Evolutionary conservation across 768 basidiomycete species (phyloP), one percentile per base, ranked within the genome.

Genomic region (Lactarius akahatsu): DNA sequence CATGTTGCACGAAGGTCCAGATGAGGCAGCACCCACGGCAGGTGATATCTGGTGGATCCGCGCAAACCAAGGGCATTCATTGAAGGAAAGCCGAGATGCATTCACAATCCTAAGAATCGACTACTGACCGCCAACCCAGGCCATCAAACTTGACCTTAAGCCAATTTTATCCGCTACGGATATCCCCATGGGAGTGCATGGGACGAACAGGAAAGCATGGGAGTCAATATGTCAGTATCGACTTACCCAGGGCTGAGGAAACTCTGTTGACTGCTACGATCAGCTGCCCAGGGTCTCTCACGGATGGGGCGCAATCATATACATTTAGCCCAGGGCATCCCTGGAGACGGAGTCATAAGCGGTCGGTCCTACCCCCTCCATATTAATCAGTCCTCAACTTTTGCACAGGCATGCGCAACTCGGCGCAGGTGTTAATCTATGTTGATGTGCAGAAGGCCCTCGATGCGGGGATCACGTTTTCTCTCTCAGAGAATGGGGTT

Each of bases 231-330:
- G 92, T 91, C 81, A 71, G 56, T 23, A 26, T 43, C 34, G 34
- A 5, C 2, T 41, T 43, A n/a, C 26, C 7, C 55, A 26, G 26
- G 47, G 7, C 41, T 26, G 23, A 32, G 23, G 45, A 47, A 38
- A 59, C 47, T 11, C 57, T 38, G 9, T 59, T 71, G 20, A 50
- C 13, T 20, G 55, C 57, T 41, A 34, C 32, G 34, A 15, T 57
- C 68, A 95, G 93, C 81, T 16, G 79, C 78, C 8, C 78, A 86
- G 69, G 94, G 95, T 0, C 76, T 97, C 20, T 93, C 89, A 0
- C 87, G 82, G 68, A 97, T 96, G 94, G 82, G 77, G 15, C 82
- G 96, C 30, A 96, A 95, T 72, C 95, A 98, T 72, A 90, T 98
- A 45, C 96, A 99, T 76, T 81, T 97, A 16, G 95, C 96, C 0